phyloP scores from a whole-genome alignment of 1,284 basidiomycete genomes.

The Ganoderma meredithae region DNA sequence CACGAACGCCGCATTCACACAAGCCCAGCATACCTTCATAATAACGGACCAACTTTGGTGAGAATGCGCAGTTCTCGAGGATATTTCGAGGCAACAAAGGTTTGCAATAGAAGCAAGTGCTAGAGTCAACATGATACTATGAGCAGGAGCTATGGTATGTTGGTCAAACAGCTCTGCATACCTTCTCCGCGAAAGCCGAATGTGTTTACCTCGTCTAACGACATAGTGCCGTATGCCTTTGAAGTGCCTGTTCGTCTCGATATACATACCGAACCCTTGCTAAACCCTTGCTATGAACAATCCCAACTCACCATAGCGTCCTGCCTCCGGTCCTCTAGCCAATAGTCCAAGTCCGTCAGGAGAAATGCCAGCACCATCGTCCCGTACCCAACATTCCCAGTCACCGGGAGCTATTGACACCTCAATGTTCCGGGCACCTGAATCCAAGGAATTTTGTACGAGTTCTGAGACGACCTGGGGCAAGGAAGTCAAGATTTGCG shows the following conservation, averaged over 20 bases:
- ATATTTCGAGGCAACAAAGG: slow-evolving; percentile 78
- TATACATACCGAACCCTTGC: not conserved
- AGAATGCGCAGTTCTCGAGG: slow-evolving; percentile 67
- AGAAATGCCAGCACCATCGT: slow-evolving; percentile 82
- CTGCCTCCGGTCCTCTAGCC: slow-evolving; percentile 55
- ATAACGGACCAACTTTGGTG: slow-evolving; percentile 76
- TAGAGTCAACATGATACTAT: slow-evolving; percentile 38
- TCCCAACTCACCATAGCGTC: slow-evolving; percentile 68
- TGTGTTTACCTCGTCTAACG: slow-evolving; percentile 60
- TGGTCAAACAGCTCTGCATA: slow-evolving; percentile 40
- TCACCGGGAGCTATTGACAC: slow-evolving; percentile 71
- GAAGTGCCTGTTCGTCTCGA: slow-evolving; percentile 61
- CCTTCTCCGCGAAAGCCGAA: slow-evolving; percentile 95
- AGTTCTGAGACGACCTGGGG: slow-evolving; percentile 84
- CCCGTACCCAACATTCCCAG: slow-evolving; percentile 84
- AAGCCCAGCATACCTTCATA: slow-evolving; percentile 60
- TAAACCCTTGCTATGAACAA: not conserved
- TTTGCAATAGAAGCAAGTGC: slow-evolving; percentile 87
- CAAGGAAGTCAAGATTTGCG: slow-evolving; percentile 83
- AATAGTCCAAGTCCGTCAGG: slow-evolving; percentile 64
- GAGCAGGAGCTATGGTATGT: not conserved
- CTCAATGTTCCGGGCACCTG: slow-evolving; percentile 66
- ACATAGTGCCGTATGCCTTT: slow-evolving; percentile 64
- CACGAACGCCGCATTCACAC: not conserved
- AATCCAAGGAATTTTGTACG: slow-evolving; percentile 84